These are phyloP conservation scores for Amylocystis lapponica DNA, from an alignment of 768 basidiomycete species.

Conservation along the genomic window DNA sequence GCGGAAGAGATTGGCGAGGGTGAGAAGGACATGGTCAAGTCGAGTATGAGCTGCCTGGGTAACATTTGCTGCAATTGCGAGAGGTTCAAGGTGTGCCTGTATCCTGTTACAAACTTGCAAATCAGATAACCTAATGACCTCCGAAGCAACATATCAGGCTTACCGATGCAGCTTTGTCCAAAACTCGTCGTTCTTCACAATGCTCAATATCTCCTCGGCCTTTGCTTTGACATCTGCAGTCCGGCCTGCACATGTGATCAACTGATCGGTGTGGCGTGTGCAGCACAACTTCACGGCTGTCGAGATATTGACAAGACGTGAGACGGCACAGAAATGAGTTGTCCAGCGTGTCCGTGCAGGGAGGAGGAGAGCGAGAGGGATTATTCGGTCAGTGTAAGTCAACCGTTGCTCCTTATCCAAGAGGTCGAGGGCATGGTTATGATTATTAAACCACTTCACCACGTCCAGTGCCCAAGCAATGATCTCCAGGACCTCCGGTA, in stretches of 20 bases:
- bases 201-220: no score
- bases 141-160: neutral
- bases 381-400: no score
- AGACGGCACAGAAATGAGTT: no score
- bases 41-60: conserved; percentile 19
- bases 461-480: conserved; percentile 14
- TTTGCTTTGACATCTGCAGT: no score
- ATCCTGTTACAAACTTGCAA: conserved; percentile 5
- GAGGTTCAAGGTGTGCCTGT: conserved; percentile 20
- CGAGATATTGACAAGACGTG: no score
- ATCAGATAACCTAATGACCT: neutral
- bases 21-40: conserved; percentile 13
- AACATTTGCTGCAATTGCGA: conserved; percentile 33
- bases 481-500: conserved; percentile 11
- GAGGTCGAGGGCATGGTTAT: conserved; percentile 24
- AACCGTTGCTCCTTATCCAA: conserved; percentile 24
- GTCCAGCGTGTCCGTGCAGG: no score
- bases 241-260: no score
- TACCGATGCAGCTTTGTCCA: conserved; percentile 1
- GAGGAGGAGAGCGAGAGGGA: no score
- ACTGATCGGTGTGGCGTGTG: no score
- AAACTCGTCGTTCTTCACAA: neutral
- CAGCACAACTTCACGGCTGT: no score
- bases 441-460: conserved; percentile 31
- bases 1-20: conserved; percentile 13